Percentiles rank a stretch among this genome's conserved stretches.
Evolutionary conservation across 208 protist genomes (phyloP).

Genomic region (Crithidia bombi): DNA sequence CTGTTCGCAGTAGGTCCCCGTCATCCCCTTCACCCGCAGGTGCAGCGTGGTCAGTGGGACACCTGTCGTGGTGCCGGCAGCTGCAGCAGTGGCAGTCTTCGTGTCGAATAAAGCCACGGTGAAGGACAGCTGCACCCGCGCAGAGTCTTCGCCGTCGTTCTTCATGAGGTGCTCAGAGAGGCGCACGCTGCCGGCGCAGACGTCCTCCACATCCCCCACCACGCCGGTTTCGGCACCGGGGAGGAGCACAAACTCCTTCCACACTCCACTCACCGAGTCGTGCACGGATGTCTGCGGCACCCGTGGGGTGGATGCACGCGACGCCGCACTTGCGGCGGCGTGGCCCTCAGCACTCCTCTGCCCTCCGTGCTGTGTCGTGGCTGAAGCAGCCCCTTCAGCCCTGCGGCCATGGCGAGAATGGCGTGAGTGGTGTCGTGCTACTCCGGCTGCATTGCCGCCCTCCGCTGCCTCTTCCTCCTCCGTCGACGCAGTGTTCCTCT

Average conservation of each 20-base stretch:
- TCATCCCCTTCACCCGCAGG: slow-evolving; percentile 45
- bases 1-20: slow-evolving; percentile 27
- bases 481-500: neutral
- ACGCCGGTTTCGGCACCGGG: slow-evolving; percentile 9
- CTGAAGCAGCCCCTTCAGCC: neutral
- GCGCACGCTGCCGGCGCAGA: slow-evolving; percentile 13
- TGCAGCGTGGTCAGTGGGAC: neutral
- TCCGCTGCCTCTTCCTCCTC: slow-evolving; percentile 2
- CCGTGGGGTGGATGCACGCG: neutral
- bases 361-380: neutral
- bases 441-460: neutral
- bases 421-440: neutral
- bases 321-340: neutral
- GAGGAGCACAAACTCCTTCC: slow-evolving; percentile 19
- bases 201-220: slow-evolving; percentile 10
- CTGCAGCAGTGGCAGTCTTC: neutral
- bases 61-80: neutral
- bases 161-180: slow-evolving; percentile 18
- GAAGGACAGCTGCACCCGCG: slow-evolving; percentile 19
- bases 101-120: slow-evolving; percentile 1
- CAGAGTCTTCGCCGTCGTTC: slow-evolving; percentile 14
- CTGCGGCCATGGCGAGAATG: neutral
- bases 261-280: slow-evolving; percentile 11
- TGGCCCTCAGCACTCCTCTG: neutral
- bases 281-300: slow-evolving; percentile 8